Base-by-base conservation (phyloP, 2,329 filamentous ascomycete genomes). In the Microdochium trichocladiopsis region DNA sequence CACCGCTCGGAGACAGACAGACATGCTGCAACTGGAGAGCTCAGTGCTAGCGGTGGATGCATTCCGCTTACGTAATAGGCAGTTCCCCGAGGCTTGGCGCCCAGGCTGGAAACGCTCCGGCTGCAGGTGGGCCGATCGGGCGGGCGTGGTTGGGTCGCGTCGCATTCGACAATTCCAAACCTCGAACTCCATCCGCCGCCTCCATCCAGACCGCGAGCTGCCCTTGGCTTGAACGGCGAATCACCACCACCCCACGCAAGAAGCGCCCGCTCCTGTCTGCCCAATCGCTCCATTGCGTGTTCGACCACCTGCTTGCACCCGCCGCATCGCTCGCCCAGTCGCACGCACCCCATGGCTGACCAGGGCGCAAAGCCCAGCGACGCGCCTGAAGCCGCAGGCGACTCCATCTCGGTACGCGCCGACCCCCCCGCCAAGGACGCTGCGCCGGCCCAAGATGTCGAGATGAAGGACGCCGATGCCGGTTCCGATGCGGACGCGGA, bases 311-410 rank as follows among this genome's bases (percentile, higher is more conserved):
- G 14, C 5, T 8, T 18, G 3, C 9, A 16, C 18, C 6, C 6
- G 4, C 11, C 21, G 5, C 11, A 4, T 8, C 18, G 21, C n/a
- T 4, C 12, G 5, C 41, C 41, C 16, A 23, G 16, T 23, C 21
- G 18, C 6, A 18, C 47, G 8, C 11, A 2, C 48, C 51, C 50
- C 50, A 64, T 63, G 61, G 60, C 59, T 31, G 59, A 61, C 49
- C 54, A 60, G 50, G 59, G 58, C 58, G 62, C 65, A 57, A 69
- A 64, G 60, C 65, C 67, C 56, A 61, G 60, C 56, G 69, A 69
- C 66, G 72, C 74, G 65, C 22, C 51, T n/a, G 51, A 53, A 25
- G 51, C 55, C 36, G 48, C 25, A 16, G 48, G 4, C 28, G 33
- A 41, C 48, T 33, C 48, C 25, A 37, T 31, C 48, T 28, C 51